Evolutionary conservation across 2,329 filamentous ascomycete genomes (phyloP).

Genomic region (Nemania serpens): DNA sequence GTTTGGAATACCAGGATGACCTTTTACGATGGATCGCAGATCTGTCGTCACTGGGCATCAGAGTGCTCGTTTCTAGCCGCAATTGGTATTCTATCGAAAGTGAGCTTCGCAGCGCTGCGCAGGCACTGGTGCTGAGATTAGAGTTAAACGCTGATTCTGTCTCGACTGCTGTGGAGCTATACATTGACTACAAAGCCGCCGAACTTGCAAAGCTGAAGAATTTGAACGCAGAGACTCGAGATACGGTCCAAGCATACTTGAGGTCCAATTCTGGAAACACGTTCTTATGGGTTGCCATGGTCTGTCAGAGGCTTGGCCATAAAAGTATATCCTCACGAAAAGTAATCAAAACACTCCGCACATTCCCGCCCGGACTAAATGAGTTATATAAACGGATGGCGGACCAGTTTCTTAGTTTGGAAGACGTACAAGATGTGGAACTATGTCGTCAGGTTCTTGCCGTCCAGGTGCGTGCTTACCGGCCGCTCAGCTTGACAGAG

Average conservation of each 20-base stretch:
- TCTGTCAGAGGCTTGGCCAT: conserved; percentile 41
- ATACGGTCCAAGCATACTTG: neutral
- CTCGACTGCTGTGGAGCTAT: conserved; percentile 44
- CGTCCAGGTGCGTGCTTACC: conserved; percentile 38
- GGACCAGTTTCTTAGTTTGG: conserved; percentile 37
- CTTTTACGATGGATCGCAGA: conserved; percentile 25
- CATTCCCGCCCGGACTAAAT: conserved; percentile 44
- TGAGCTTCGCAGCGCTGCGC: conserved; percentile 25
- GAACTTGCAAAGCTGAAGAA: neutral
- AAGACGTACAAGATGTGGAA: conserved; percentile 36
- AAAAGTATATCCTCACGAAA: conserved; percentile 22
- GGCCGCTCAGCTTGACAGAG: conserved; percentile 40
- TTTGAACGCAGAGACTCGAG: neutral
- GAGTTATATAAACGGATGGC: conserved; percentile 48
- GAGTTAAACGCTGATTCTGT: conserved; percentile 46
- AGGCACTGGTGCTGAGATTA: conserved; percentile 38
- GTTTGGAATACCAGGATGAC: conserved; percentile 25
- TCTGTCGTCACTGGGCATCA: conserved; percentile 36
- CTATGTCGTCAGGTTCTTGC: conserved; percentile 44
- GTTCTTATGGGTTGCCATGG: conserved; percentile 52
- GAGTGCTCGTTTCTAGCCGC: conserved; percentile 51
- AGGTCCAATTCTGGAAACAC: conserved; percentile 44
- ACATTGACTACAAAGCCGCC: conserved; percentile 44
- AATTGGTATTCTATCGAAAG: conserved; percentile 45
- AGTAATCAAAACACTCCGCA: neutral